Base-by-base conservation (phyloP, 169 alveolate genomes). In the Eimeria praecox region DNA sequence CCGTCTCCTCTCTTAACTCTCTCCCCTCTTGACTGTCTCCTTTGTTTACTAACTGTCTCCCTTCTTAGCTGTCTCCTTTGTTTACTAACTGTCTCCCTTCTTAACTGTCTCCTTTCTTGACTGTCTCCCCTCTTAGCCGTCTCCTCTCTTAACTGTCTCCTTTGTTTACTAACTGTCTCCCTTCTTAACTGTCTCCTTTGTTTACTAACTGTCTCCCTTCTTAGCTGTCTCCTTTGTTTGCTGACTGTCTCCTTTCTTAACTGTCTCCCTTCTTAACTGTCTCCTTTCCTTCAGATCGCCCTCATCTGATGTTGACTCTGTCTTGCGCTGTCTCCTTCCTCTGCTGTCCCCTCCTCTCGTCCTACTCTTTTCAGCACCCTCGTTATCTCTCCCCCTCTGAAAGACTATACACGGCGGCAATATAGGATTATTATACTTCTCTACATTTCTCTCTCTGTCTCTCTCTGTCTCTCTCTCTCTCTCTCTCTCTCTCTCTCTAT, bases 241-340 rank as follows among this genome's bases (percentile, higher is more conserved):
- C 18, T 66, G 77, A 9, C 30, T 66, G 30, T 27, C 77, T 66
- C 18, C 38, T 20, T 9, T 30, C 38, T 8, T 16, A 24, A 27
- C 77, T 66, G 56, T 49, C 56, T 49, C 56, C 56, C 12, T 49
- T 49, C 77, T 66, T 30, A 8, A 9, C 18, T 66, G 14, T 24
- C 6, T 66, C 18, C 16, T 5, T 20, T 30, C n/a, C n/a, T n/a
- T n/a, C n/a, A n/a, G n/a, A n/a, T n/a, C n/a, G n/a, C n/a, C n/a
- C n/a, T n/a, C n/a, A n/a, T n/a, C n/a, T n/a, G n/a, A n/a, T n/a
- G n/a, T n/a, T n/a, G n/a, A n/a, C n/a, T n/a, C n/a, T n/a, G n/a
- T n/a, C n/a, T n/a, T n/a, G n/a, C n/a, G n/a, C n/a, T n/a, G n/a
- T 71, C 49, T 38, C 83, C 83, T 71, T 71, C 49, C 46, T 71